Percentiles rank a stretch among this genome's conserved stretches.
Evolutionary conservation across 805 yeast species (phyloP).

Genomic region (Lipomyces mesembrius): DNA sequence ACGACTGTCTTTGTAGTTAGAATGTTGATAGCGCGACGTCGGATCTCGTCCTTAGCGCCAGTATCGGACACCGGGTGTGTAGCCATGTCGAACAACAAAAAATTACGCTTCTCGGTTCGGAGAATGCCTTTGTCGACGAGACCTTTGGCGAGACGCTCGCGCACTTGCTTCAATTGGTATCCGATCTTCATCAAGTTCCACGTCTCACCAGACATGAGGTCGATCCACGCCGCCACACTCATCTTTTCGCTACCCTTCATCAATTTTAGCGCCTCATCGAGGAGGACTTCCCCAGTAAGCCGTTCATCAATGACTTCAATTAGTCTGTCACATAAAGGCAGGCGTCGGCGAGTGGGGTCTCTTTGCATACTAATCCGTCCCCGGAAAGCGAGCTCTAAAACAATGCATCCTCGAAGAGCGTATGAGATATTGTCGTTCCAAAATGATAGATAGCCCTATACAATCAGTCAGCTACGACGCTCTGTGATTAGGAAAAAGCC

Average conservation of each 20-base stretch:
- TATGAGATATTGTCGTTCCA: slow-evolving; percentile 98
- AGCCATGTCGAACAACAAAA: slow-evolving; percentile 95
- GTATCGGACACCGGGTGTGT: slow-evolving; percentile 95
- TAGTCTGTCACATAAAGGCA: slow-evolving; percentile 83
- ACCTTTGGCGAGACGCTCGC: slow-evolving; percentile 95
- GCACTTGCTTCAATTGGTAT: slow-evolving; percentile 94
- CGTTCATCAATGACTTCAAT: slow-evolving; percentile 84
- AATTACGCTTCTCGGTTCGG: slow-evolving; percentile 94
- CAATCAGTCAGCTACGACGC: background rate
- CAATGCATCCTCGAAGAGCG: slow-evolving; percentile 91
- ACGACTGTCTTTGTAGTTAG: slow-evolving; percentile 73
- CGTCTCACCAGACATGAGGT: slow-evolving; percentile 87
- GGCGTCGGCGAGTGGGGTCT: slow-evolving; percentile 89
- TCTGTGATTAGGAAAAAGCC: background rate
- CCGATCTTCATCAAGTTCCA: slow-evolving; percentile 95
- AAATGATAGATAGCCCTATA: slow-evolving; percentile 81
- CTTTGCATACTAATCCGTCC: slow-evolving; percentile 86
- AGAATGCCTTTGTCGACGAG: slow-evolving; percentile 95
- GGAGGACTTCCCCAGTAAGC: slow-evolving; percentile 90
- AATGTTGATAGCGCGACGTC: slow-evolving; percentile 69
- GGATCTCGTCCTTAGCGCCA: slow-evolving; percentile 78
- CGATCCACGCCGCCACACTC: slow-evolving; percentile 89
- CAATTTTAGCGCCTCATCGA: slow-evolving; percentile 89
- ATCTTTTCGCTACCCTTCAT: slow-evolving; percentile 85
- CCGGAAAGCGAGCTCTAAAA: slow-evolving; percentile 89